Conservation (phyloP, 176 grass and related monocot species). For the Cymbopogon citratus region DNA sequence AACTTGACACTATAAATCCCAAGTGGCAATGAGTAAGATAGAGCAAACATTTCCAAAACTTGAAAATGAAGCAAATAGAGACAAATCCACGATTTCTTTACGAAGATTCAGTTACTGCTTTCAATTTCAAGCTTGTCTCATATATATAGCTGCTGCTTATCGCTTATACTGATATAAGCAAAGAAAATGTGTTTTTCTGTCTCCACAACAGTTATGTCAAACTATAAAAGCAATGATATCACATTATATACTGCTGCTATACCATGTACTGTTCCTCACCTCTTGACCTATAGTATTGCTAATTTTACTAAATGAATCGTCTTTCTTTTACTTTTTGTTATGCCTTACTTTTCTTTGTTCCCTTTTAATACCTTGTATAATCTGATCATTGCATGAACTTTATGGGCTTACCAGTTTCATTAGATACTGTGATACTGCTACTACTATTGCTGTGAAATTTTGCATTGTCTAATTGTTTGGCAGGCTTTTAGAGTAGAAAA, state of each 20-base stretch:
- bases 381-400: background rate
- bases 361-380: background rate
- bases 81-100: background rate
- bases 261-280: background rate
- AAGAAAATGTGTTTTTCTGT: background rate
- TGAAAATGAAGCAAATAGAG: constrained; percentile 4
- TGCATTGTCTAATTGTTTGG: background rate
- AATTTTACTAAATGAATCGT: background rate
- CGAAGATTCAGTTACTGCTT: background rate
- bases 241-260: no score
- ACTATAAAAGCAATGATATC: background rate
- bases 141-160: background rate
- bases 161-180: background rate
- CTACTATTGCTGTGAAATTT: background rate
- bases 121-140: background rate
- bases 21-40: background rate
- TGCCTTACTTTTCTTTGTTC: background rate
- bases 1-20: background rate
- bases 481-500: background rate
- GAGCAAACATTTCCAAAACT: background rate
- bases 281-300: background rate
- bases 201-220: background rate
- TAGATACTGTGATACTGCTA: background rate
- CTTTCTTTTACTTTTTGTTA: background rate
- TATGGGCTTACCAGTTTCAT: background rate